Evolutionary conservation across 2,329 filamentous ascomycete genomes (phyloP).

Genomic region (Aschersonia sp.): DNA sequence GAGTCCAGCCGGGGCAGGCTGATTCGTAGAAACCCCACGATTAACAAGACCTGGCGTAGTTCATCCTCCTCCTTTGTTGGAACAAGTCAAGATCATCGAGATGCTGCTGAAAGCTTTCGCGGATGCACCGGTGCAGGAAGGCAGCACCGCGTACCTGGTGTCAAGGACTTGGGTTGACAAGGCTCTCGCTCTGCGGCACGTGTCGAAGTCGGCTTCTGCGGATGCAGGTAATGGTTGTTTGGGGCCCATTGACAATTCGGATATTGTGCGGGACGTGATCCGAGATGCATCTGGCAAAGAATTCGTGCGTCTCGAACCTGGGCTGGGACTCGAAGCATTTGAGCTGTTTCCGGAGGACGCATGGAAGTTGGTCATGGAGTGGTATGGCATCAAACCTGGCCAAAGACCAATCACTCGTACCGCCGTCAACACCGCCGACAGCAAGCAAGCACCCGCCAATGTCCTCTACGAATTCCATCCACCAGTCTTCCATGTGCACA

Average conservation of each 20-base stretch:
- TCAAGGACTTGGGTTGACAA: conserved; percentile 66
- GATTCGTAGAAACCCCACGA: not conserved
- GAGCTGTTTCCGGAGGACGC: conserved; percentile 64
- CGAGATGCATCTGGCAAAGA: conserved; percentile 31
- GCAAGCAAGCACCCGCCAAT: conserved; percentile 32
- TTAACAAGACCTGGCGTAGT: not conserved
- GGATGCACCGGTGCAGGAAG: conserved; percentile 46
- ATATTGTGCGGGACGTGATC: conserved; percentile 54
- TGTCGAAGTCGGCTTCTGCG: conserved; percentile 38
- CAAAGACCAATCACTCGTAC: conserved; percentile 60
- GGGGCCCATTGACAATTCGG: conserved; percentile 76
- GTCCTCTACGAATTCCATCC: conserved; percentile 74
- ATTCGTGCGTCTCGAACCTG: conserved; percentile 63
- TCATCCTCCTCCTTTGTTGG: conserved; percentile 24
- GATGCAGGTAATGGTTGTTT: conserved; percentile 48
- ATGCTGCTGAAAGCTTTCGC: conserved; percentile 39
- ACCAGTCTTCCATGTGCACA: conserved; percentile 72
- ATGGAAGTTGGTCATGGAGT: conserved; percentile 67
- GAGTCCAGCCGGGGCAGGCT: not conserved
- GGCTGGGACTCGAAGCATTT: conserved; percentile 55
- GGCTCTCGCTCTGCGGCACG: conserved; percentile 51
- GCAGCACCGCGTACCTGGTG: conserved; percentile 64
- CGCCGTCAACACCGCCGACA: conserved; percentile 58
- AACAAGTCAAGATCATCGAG: conserved; percentile 62
- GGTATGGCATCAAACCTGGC: conserved; percentile 64